These are phyloP conservation scores for Paradendryphiella salina DNA, from an alignment of 2,329 filamentous ascomycete genomes.

Conservation along the genomic window DNA sequence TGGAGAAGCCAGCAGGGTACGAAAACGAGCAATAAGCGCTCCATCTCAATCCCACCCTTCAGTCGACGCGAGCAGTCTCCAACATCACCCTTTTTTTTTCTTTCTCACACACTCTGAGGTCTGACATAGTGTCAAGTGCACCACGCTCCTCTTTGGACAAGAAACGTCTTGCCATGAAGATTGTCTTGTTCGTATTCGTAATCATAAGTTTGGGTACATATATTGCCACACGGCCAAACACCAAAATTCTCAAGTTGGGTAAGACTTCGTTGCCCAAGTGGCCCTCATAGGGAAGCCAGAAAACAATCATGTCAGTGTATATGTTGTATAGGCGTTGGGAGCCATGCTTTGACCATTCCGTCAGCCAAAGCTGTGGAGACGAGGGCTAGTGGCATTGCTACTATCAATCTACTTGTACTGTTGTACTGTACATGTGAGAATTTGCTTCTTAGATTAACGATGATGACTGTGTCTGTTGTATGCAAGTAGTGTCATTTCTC, in stretches of 20 bases:
- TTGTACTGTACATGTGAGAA: constrained; percentile 2
- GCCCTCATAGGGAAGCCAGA: constrained; percentile 6
- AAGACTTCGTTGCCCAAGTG: constrained; percentile 11
- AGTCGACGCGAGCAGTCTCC: constrained; percentile 7
- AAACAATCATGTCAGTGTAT: background rate
- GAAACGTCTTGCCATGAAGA: constrained; percentile 29
- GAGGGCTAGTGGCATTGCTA: background rate
- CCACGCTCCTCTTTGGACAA: constrained; percentile 28
- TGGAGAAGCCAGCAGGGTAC: constrained; percentile 84
- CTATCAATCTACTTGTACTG: constrained; percentile 1
- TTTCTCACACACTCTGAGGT: constrained; percentile 18
- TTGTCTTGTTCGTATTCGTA: constrained; percentile 26
- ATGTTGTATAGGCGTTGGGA: constrained; percentile 7
- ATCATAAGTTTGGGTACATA: constrained; percentile 23
- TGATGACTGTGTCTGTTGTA: background rate
- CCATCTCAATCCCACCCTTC: constrained; percentile 15
- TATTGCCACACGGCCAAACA: constrained; percentile 12
- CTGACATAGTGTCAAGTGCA: constrained; percentile 38
- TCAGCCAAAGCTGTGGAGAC: background rate
- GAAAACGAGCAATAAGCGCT: constrained; percentile 63
- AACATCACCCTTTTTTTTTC: background rate
- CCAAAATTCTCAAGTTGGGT: background rate
- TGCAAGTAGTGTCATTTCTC: background rate
- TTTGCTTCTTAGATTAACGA: constrained; percentile 5
- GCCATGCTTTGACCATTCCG: background rate